Conservation (phyloP, 2,329 filamentous ascomycete species). For the Purpureocillium takamizusanense region DNA sequence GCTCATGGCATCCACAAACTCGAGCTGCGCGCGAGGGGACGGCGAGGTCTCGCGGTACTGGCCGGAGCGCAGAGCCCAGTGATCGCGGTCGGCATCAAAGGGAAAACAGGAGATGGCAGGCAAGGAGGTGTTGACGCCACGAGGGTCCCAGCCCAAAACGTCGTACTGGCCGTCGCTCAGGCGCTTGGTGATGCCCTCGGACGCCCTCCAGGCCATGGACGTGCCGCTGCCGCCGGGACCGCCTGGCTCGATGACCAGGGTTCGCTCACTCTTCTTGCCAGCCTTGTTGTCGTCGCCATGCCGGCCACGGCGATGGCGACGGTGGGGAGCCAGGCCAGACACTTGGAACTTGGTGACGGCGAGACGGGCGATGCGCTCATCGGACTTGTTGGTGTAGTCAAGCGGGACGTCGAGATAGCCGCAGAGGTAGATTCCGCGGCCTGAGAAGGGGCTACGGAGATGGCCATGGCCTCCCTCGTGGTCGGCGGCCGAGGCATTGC, state of each 20-base stretch:
- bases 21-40: constrained; percentile 27
- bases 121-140: constrained; percentile 38
- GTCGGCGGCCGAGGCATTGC: constrained; percentile 11
- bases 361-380: constrained; percentile 32
- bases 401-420: constrained; percentile 39
- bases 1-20: constrained; percentile 35
- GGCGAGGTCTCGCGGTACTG: constrained; percentile 28
- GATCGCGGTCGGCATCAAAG: constrained; percentile 33
- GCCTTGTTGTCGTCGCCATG: constrained; percentile 1
- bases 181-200: constrained; percentile 26
- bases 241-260: constrained; percentile 41
- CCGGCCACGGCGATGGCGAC: constrained; percentile 5
- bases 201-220: constrained; percentile 26
- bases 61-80: constrained; percentile 30
- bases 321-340: constrained; percentile 27
- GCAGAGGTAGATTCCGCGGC: constrained; percentile 36
- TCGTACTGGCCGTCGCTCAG: constrained; percentile 34
- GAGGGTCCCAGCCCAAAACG: constrained; percentile 45
- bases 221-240: constrained; percentile 41
- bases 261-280: constrained; percentile 32
- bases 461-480: background rate
- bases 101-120: constrained; percentile 38
- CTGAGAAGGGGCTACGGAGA: constrained; percentile 21
- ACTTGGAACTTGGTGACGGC: constrained; percentile 42
- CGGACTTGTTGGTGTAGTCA: constrained; percentile 35